A percentile compares a stretch with the other conserved stretches of the same genome.
These are phyloP conservation scores for Neoascochyta sp. DNA, from an alignment of 2,329 filamentous ascomycete genomes.

Conservation along the genomic window DNA sequence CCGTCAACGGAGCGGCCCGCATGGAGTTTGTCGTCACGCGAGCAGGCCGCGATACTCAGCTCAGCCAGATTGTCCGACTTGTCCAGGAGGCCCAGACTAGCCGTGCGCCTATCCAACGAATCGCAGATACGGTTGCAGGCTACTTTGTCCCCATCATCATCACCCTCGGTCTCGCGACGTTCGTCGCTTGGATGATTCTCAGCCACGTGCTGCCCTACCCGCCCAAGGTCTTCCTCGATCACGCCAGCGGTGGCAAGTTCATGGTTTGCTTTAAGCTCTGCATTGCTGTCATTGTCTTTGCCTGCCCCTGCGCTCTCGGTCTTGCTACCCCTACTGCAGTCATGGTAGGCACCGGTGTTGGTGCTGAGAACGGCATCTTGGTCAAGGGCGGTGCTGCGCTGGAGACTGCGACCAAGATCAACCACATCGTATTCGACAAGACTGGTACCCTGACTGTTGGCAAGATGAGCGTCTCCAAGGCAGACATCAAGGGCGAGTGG, in stretches of 20 bases:
- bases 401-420: slow-evolving; percentile 85
- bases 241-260: slow-evolving; percentile 79
- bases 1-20: slow-evolving; percentile 89
- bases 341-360: slow-evolving; percentile 98
- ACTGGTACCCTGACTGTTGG: slow-evolving; percentile 92
- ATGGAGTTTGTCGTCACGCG: slow-evolving; percentile 89
- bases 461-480: slow-evolving; percentile 85
- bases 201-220: slow-evolving; percentile 80
- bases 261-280: slow-evolving; percentile 98
- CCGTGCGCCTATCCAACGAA: slow-evolving; percentile 86
- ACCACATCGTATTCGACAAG: slow-evolving; percentile 89
- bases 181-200: slow-evolving; percentile 89
- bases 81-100: slow-evolving; percentile 96
- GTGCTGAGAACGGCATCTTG: slow-evolving; percentile 93
- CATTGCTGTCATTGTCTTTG: slow-evolving; percentile 97
- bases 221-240: slow-evolving; percentile 80
- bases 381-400: slow-evolving; percentile 93
- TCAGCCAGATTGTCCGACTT: slow-evolving; percentile 97
- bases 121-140: slow-evolving; percentile 86
- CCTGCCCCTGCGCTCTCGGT: slow-evolving; percentile 94
- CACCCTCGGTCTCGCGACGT: slow-evolving; percentile 76
- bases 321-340: slow-evolving; percentile 94
- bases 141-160: slow-evolving; percentile 93
- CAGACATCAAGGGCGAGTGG: slow-evolving; percentile 67
- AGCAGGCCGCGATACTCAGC: slow-evolving; percentile 89